phyloP scores from a whole-genome alignment of 1,284 basidiomycete genomes.

The Leccinum solheimii region DNA sequence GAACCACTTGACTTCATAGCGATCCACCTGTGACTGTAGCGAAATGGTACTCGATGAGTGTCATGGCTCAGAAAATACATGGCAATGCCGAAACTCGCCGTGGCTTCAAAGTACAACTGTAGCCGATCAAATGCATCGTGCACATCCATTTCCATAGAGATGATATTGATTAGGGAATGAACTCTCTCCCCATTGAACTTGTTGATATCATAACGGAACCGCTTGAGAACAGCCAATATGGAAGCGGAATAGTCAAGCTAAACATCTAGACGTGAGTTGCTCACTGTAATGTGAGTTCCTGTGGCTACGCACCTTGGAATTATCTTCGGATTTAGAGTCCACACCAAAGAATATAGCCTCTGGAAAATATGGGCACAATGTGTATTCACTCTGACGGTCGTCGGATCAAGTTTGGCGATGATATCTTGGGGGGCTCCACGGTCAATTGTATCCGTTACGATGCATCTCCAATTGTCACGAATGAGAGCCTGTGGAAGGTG shows the following conservation, averaged over 20 bases:
- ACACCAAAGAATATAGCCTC: background rate
- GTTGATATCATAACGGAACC: background rate
- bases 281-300: background rate
- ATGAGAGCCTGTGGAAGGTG: background rate
- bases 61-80: background rate
- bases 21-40: background rate
- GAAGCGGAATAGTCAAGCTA: background rate
- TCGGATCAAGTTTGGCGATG: background rate
- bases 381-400: background rate
- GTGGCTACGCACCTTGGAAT: background rate
- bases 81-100: background rate
- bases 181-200: background rate
- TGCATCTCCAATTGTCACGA: background rate
- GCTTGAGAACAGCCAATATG: background rate
- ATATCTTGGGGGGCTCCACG: background rate
- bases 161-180: background rate
- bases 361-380: background rate
- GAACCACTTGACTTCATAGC: background rate
- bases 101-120: background rate
- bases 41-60: background rate
- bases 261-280: background rate
- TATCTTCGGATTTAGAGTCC: background rate
- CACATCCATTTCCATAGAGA: background rate
- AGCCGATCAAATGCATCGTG: background rate
- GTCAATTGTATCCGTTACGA: background rate